Percentiles rank a stretch among this genome's conserved stretches.
These are phyloP conservation scores for Salpingoeca rosetta DNA, from an alignment of 78 protist species.

Conservation along the genomic window DNA sequence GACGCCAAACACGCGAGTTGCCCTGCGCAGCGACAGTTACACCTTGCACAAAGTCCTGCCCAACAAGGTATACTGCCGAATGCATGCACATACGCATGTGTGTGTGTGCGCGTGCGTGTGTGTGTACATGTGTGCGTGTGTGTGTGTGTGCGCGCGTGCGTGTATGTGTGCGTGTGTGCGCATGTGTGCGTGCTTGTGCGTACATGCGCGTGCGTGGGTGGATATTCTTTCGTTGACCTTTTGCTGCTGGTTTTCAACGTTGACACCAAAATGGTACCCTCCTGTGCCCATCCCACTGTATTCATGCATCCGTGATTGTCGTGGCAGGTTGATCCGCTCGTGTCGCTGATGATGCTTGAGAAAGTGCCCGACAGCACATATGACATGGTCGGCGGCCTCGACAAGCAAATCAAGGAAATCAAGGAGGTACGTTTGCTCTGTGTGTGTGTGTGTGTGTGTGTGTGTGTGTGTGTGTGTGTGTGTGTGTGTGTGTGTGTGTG, in stretches of 20 bases:
- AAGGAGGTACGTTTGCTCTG: conserved; percentile 78
- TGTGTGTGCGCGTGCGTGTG: conserved; percentile 10
- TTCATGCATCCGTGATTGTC: not conserved
- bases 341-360: conserved; percentile 92
- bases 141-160: not conserved
- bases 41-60: conserved; percentile 91
- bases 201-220: too few species aligned
- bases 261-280: too few species aligned
- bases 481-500: not conserved
- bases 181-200: too few species aligned
- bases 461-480: not conserved
- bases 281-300: not conserved
- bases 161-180: too few species aligned
- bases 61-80: too few species aligned
- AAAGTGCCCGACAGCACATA: conserved; percentile 98
- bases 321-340: conserved; percentile 84
- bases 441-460: too few species aligned
- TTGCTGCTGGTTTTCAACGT: too few species aligned
- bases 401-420: conserved; percentile 97
- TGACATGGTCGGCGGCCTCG: conserved; percentile 98
- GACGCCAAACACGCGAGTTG: conserved; percentile 82
- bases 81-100: too few species aligned
- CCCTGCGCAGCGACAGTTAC: conserved; percentile 77
- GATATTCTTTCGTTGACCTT: too few species aligned
- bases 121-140: not conserved